Evolutionary conservation across 345 rosid species (phyloP).

Genomic region (Isatis tinctoria): DNA sequence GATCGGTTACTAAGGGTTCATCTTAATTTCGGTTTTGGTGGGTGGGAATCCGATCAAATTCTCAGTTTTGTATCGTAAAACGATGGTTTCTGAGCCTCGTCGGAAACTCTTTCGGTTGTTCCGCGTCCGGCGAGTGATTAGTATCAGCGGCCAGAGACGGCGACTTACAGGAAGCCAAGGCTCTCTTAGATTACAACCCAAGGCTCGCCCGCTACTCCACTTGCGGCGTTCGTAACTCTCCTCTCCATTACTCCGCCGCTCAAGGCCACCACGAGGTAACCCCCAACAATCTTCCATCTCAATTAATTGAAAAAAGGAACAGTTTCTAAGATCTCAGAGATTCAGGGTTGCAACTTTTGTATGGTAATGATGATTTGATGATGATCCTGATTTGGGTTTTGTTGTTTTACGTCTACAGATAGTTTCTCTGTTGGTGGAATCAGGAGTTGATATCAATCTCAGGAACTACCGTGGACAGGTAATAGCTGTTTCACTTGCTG

Average conservation of each 20-base stretch:
- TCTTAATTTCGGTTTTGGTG: neutral
- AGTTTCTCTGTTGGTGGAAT: constrained; percentile 86
- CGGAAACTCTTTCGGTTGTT: constrained; percentile 96
- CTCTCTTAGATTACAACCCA: constrained; percentile 88
- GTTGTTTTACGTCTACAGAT: too few species aligned
- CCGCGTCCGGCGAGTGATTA: constrained; percentile 97
- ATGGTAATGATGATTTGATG: constrained; percentile 18
- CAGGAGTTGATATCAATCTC: constrained; percentile 96
- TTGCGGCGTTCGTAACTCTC: constrained; percentile 92
- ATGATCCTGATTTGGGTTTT: too few species aligned
- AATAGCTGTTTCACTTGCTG: neutral
- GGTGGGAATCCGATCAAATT: neutral
- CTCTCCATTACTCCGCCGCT: constrained; percentile 97
- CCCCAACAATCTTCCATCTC: neutral
- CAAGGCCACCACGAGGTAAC: constrained; percentile 99
- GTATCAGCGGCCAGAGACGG: constrained; percentile 99
- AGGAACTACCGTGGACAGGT: constrained; percentile 99
- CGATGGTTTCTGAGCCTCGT: constrained; percentile 79
- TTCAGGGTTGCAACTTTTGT: neutral
- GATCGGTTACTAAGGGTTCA: neutral
- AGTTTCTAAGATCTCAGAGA: neutral
- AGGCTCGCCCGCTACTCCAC: constrained; percentile 91
- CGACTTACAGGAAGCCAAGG: constrained; percentile 92
- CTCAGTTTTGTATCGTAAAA: constrained; percentile 7
- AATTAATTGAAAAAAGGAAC: too few species aligned